Evolutionary conservation across 2,329 filamentous ascomycete genomes (phyloP), one percentile per base, ranked within the genome.

Genomic region (Piedraia hortae): DNA sequence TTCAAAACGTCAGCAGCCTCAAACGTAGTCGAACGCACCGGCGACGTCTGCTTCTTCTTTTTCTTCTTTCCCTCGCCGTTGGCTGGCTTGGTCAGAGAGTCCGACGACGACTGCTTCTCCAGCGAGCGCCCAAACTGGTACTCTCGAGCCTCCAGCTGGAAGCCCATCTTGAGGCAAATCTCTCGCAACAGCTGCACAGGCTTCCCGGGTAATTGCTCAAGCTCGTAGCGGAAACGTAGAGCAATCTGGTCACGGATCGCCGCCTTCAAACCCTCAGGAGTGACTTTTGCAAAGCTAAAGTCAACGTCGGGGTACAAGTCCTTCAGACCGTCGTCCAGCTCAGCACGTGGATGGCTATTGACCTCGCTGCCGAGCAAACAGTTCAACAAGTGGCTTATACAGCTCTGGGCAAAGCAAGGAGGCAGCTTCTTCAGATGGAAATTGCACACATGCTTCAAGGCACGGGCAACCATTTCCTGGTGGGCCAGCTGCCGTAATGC

Each of bases 401-500:
- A 82, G 27, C 73, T 55, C 21, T 74, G 59, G n/a, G 70, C 66
- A 30, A 93, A 68, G 8, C 74, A 65, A 30, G 71, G 58, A 11
- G 85, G 75, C 10, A 91, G 49, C 30, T 72, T 63, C 31, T 71
- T 68, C 29, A 97, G 55, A 43, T 88, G 73, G 34, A 60, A 60
- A 43, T 75, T 68, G 26, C 71, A 61, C 30, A 85, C 56, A 47
- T 97, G 82, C 60, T 97, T 97, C 59, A 93, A 91, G 4, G 73
- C 67, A 51, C 85, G 67, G n/a, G 74, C 61, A 32, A 93, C 61
- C 71, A 93, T 93, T 46, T 97, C 85, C 42, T 90, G 82, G 18
- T 75, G 47, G 28, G 71, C 62, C 16, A 97, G 61, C 25, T 66
- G 62, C 31, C 62, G 66, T 35, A 97, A 55, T 29, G 78, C 78